Base-by-base conservation (phyloP, 148 eudicot genomes). In the Rhododendron vialii region DNA sequence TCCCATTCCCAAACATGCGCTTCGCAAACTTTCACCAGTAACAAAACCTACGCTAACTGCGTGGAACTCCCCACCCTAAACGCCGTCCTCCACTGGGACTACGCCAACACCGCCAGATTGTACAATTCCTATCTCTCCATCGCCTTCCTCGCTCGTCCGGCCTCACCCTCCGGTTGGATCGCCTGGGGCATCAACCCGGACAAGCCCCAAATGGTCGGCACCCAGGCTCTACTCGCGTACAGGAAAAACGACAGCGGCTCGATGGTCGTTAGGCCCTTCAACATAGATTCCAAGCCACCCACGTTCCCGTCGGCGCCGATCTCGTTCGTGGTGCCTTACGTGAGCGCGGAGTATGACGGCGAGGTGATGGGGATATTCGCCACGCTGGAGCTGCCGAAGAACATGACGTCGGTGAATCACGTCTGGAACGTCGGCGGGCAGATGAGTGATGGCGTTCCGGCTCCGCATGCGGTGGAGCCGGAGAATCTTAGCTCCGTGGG, bases 141-240 rank as follows among this genome's bases (percentile, higher is more conserved):
- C 53, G 92, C 85, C 87, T 90, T 87, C 86, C 77, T 88, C 75
- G 92, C 92, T 24, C 51, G 83, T 30, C 86, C 89, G 38, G 33
- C 89, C 1, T 1, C 50, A 30, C 22, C 89, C 24, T 9, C 59
- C 20, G 84, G 84, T 26, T 82, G 74, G 84, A 38, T 59, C 30
- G 15, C 71, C 10, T 82, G 84, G 84, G 84, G 30, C 7, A 83
- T 65, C 55, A 63, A 61, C 76, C 77, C 84, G 2, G 59, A 53
- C 57, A 53, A 22, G 55, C 48, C 75, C 38, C 51, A 73, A 5
- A 83, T 83, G 84, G 2, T 65, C 77, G 38, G 84, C 5, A 28
- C 77, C 1, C 76, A 83, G 84, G 76, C 76, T 24, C 76, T 83
- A 33, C 2, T 82, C 33, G 84, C 74, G 4, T 53, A 13, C 57